Evolutionary conservation across 2,329 filamentous ascomycete species (phyloP), one percentile per base, ranked within the genome.

Genomic region (Falciphora oryzae): DNA sequence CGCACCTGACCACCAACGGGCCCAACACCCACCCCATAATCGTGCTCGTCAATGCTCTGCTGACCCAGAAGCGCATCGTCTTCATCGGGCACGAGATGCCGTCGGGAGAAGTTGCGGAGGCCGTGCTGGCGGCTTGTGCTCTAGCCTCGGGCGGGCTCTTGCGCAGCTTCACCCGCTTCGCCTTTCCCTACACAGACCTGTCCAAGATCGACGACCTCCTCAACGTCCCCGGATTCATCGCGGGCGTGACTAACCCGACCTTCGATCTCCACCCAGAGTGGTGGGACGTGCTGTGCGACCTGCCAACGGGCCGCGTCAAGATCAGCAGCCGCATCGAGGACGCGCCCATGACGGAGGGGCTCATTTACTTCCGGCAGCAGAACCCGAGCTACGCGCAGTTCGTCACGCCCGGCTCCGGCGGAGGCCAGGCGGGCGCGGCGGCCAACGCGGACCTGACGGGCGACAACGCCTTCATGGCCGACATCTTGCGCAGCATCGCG

Each of bases 131-230:
- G n/a, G 93, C 95, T 1, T 99, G 95, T 75, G 92, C 95, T 14
- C 83, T 99, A 60, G 94, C 91, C 18, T 97, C 93, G 16, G 95
- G 95, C 27, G 94, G 95, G 7, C 81, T 97, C n/a, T 80, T 99
- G 50, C 85, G 93, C 65, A 95, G 95, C 32, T 99, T 99, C 76
- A 97, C 94, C 11, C 86, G 95, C 25, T 92, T 98, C 77, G 95
- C 95, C 0, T 99, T 99, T 73, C 95, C 95, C 2, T 99, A 99
- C 73, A 99, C 95, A 1, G 95, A 99, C 78, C 83, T 99, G 58
- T 97, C 93, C 68, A 99, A 99, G 78, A 93, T 99, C 66, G 95
- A 99, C 69, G 95, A 98, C 74, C 84, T 99, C 14, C 83, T 99
- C 61, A 94, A 96, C 71, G 95, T 99, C 0, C 94, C 95, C 8